Evolutionary conservation across 2,329 filamentous ascomycete genomes (phyloP).

Genomic region (Metarhizium sp.): DNA sequence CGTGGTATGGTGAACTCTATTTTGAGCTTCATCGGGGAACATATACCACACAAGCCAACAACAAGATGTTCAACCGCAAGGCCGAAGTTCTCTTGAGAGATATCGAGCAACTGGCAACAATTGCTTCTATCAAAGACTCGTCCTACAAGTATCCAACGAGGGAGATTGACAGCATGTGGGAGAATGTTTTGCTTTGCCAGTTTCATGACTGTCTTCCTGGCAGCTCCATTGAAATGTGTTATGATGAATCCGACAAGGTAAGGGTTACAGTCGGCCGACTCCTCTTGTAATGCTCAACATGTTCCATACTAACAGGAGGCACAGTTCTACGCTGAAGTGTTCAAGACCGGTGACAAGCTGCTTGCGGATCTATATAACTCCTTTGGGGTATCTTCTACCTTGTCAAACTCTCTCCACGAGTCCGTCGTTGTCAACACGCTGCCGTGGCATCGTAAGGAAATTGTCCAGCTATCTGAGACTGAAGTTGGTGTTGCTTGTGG

Average conservation of each 20-base stretch:
- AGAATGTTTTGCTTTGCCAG: conserved; percentile 81
- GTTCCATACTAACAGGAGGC: conserved; percentile 13
- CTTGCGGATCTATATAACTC: conserved; percentile 59
- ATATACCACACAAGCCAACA: conserved; percentile 95
- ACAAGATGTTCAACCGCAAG: conserved; percentile 88
- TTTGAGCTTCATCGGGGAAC: conserved; percentile 96
- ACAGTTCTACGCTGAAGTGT: conserved; percentile 72
- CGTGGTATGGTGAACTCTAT: conserved; percentile 97
- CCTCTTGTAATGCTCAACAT: not conserved
- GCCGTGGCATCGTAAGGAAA: conserved; percentile 71
- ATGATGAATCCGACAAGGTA: conserved; percentile 83
- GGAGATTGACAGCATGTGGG: conserved; percentile 95
- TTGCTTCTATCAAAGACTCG: conserved; percentile 65
- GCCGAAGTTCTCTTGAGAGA: conserved; percentile 79
- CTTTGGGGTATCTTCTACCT: conserved; percentile 50
- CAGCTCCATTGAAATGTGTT: conserved; percentile 95
- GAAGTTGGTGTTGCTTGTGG: conserved; percentile 48
- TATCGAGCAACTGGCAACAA: conserved; percentile 77
- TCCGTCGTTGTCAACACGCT: conserved; percentile 72
- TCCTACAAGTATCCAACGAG: conserved; percentile 86
- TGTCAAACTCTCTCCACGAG: conserved; percentile 30
- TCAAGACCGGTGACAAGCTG: conserved; percentile 63
- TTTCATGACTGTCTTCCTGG: conserved; percentile 97
- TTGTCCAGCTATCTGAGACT: conserved; percentile 53
- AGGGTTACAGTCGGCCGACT: conserved; percentile 8